Base-by-base conservation (phyloP, 805 yeast species). In the Candida endomychidarum region DNA sequence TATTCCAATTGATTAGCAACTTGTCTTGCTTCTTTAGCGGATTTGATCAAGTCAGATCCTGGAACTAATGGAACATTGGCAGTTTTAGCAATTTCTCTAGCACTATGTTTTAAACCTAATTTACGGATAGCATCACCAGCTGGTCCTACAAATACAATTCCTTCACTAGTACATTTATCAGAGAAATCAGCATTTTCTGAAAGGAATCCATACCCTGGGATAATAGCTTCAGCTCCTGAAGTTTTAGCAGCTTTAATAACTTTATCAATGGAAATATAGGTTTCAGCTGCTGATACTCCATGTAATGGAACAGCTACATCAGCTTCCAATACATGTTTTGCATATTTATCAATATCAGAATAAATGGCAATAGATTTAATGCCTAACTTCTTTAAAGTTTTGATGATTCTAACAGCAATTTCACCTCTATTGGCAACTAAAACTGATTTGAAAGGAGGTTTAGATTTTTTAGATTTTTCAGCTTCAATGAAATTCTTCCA, bases 41-140 rank as follows among this genome's bases (percentile, higher is more conserved):
- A 67, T 2, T 76, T 67, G 25, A 91, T 81, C 50, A 93, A 72
- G 7, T 88, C 95, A 11, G 97, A 86, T 36, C 99, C 99, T n/a
- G 99, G 98, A 43, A 90, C 97, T 43, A 93, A 72, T 5, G 99
- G 99, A 37, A 91, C 98, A 31, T 83, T 82, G n/a, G 98, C 98
- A 34, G 73, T 73, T 50, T 76, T 77, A 16, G 99, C 99, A 49
- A 93, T 87, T 57, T 82, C 93, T 66, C 98, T 81, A 7, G 99
- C 99, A 35, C 97, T 89, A 60, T 93, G 99, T 69, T 91, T 91
- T 50, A 93, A 74, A 33, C 99, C 99, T 37, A 91, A 74, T 54
- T 82, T 81, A 60, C 96, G 75, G 56, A 91, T 93, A 8, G 96
- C 90, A 45, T 86, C 89, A 38, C 96, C 96, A 11, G 91, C 74